Percentiles rank a stretch among this genome's conserved stretches.
Evolutionary conservation across 495 filamentous ascomycete genomes (phyloP).

Genomic region (Neurospora intermedia): DNA sequence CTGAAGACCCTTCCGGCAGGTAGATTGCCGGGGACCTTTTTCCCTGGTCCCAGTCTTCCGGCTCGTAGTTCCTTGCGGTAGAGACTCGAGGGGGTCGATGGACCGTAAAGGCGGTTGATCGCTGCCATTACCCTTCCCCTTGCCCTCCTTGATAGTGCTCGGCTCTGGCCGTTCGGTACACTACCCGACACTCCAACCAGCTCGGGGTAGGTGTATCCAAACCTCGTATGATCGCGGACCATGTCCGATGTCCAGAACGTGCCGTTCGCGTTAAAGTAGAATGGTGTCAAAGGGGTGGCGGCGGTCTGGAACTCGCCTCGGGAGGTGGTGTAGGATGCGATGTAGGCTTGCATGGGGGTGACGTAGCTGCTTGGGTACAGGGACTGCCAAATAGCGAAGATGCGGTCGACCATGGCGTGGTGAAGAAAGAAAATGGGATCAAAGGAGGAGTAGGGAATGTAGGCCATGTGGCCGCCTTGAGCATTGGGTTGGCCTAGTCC

Average conservation of each 20-base stretch:
- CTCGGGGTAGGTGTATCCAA: constrained; percentile 55
- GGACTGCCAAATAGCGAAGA: constrained; percentile 63
- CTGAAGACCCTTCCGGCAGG: constrained; percentile 11
- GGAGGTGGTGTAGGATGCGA: constrained; percentile 41
- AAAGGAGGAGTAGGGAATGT: constrained; percentile 55
- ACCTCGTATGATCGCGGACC: constrained; percentile 31
- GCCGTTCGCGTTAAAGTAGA: constrained; percentile 29
- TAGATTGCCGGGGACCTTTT: not conserved
- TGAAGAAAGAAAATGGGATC: constrained; percentile 71
- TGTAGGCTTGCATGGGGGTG: constrained; percentile 31
- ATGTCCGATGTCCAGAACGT: constrained; percentile 41
- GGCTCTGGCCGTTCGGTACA: not conserved
- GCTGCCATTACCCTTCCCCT: constrained; percentile 27
- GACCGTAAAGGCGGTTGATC: constrained; percentile 47
- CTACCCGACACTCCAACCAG: constrained; percentile 19
- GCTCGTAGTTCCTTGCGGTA: constrained; percentile 12
- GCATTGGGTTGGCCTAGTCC: constrained; percentile 7
- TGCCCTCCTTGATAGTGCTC: constrained; percentile 14
- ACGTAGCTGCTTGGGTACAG: constrained; percentile 51
- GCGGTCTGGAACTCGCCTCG: constrained; percentile 30
- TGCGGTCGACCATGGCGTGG: constrained; percentile 52
- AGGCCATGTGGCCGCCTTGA: constrained; percentile 51
- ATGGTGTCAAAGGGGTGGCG: constrained; percentile 35
- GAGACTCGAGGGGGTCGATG: constrained; percentile 27
- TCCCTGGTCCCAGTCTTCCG: not conserved